Evolutionary conservation across 139 green algal species (phyloP).

Genomic region (Picochlorum costavermella): DNA sequence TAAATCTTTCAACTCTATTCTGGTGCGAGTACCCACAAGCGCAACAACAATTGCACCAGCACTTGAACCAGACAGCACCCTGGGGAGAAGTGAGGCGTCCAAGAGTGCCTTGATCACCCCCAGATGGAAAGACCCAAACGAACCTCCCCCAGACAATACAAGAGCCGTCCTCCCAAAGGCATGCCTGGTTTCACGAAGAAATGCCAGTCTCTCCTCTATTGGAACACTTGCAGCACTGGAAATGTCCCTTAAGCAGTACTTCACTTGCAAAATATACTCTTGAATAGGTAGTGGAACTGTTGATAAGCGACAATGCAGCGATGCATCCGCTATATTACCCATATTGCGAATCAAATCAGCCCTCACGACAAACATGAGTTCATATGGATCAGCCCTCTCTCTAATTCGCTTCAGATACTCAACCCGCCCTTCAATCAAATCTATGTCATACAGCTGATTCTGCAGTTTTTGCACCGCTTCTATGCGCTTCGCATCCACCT

Average conservation of each 20-base stretch:
- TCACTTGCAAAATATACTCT: conserved; percentile 50
- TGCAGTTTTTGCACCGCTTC: conserved; percentile 24
- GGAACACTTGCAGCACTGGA: conserved; percentile 21
- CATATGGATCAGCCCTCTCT: conserved; percentile 20
- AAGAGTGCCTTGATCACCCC: conserved; percentile 65
- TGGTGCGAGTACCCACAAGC: conserved; percentile 49
- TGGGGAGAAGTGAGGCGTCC: conserved; percentile 74
- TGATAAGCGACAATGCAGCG: conserved; percentile 51
- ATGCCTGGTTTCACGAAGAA: conserved; percentile 85
- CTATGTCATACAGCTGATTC: conserved; percentile 64
- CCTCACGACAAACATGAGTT: conserved; percentile 67
- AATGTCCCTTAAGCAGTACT: conserved; percentile 49
- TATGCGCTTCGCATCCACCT: conserved; percentile 7
- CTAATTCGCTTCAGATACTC: conserved; percentile 47
- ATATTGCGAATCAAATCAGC: conserved; percentile 90
- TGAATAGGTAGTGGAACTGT: conserved; percentile 67
- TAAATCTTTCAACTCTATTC: conserved; percentile 59
- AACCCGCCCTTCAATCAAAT: conserved; percentile 58
- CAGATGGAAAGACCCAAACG: conserved; percentile 65
- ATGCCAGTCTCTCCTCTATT: conserved; percentile 77
- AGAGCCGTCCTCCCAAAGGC: conserved; percentile 90
- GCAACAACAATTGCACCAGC: conserved; percentile 68
- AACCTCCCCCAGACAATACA: conserved; percentile 82
- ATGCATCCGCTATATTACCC: conserved; percentile 68
- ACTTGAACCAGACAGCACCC: conserved; percentile 78